Evolutionary conservation across 345 rosid species (phyloP), one percentile per base, ranked within the genome.

Genomic region (Excoecaria cochinchinensis): DNA sequence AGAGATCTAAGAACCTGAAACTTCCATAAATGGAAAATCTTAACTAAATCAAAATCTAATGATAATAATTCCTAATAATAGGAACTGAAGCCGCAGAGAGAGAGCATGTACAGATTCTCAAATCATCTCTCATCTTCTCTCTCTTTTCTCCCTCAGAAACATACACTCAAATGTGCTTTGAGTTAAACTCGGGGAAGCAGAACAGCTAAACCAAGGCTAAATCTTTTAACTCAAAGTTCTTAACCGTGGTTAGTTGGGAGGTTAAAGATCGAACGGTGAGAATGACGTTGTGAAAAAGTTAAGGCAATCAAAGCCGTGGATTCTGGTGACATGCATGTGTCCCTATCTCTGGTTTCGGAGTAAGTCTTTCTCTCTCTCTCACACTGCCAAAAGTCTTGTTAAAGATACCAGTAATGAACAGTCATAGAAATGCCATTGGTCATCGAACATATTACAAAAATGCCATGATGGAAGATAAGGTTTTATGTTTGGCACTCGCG

Each of bases 251-350:
- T 58, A n/a, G 36, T 9, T 50, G 13, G 16, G 40, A 31, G 63
- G 53, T 16, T 52, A 8, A 15, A 9, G 55, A 66, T 75, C 79
- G 5, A 22, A 75, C 69, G 82, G 79, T 51, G 21, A 8, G 7
- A 7, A 13, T 50, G 21, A 40, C 59, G 38, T 16, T 5, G 22
- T 42, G 40, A 65, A 64, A 79, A 79, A 25, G 59, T 16, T 50
- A 42, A 70, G 73, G 57, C 39, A 56, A 65, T 65, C 72, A 48
- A 7, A 25, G 4, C 82, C 82, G 46, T 57, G 70, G 73, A 65
- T 64, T 53, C 9, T 50, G 4, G 71, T 58, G 73, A 65, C 73
- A 75, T 75, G 82, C 82, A 75, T 65, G 62, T 79, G 82, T 79
- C 82, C 76, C 71, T 71, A 70, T 79, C 76, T 48, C 81, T 73